Conservation (phyloP, 2,329 filamentous ascomycete genomes). For the Arthrobotrys pseudoclavata region DNA sequence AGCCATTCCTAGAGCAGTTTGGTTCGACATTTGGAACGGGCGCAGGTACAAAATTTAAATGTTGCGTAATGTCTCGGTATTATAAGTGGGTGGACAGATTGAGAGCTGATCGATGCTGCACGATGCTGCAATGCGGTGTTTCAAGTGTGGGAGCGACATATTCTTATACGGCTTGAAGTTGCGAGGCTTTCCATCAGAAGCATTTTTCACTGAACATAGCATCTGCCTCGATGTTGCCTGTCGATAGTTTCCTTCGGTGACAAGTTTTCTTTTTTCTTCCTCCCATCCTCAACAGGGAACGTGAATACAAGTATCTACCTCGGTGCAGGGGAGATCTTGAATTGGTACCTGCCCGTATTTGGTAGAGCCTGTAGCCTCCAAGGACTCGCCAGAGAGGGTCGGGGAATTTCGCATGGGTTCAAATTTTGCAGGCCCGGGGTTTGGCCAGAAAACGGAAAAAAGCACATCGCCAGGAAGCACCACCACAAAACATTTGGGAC, state of each 20-base stretch:
- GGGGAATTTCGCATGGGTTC: constrained; percentile 55
- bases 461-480: constrained; percentile 23
- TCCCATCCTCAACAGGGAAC: constrained; percentile 46
- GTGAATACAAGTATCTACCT: constrained; percentile 52
- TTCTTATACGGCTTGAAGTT: constrained; percentile 49
- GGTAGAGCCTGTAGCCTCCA: constrained; percentile 36
- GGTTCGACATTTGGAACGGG: constrained; percentile 45
- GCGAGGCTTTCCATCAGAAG: constrained; percentile 19
- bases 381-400: constrained; percentile 37
- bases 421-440: constrained; percentile 28
- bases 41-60: constrained; percentile 56
- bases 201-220: constrained; percentile 29
- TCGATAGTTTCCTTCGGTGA: constrained; percentile 30
- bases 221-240: constrained; percentile 53
- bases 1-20: constrained; percentile 32
- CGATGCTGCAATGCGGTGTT: constrained; percentile 38
- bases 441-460: constrained; percentile 4
- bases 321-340: constrained; percentile 48
- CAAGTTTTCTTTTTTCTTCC: constrained; percentile 45
- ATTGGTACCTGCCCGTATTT: constrained; percentile 58
- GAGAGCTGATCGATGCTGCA: constrained; percentile 47
- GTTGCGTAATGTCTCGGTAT: constrained; percentile 52
- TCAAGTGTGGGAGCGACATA: constrained; percentile 53
- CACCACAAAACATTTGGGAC: constrained; percentile 35
- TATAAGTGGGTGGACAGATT: constrained; percentile 34